Evolutionary conservation across 1,284 basidiomycete genomes (phyloP).

Genomic region (Ceratobasidium theobromae): DNA sequence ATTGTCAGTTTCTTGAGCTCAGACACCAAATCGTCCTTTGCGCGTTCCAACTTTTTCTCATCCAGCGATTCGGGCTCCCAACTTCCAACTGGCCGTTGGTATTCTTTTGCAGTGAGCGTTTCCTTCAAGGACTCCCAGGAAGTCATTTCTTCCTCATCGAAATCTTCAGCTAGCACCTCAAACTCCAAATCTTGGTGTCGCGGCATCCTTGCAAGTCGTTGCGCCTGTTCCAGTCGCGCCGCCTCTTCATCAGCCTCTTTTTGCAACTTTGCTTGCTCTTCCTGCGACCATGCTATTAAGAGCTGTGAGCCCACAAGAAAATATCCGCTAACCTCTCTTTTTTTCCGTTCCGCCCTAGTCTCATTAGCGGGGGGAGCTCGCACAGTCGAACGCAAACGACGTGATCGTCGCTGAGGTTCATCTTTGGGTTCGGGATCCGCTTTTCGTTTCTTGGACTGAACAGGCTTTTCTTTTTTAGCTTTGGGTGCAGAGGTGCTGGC

Average conservation of each 20-base stretch:
- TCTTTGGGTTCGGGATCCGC: conserved; percentile 16
- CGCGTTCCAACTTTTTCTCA: conserved; percentile 47
- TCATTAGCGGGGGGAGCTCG: conserved; percentile 57
- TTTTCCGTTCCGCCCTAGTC: conserved; percentile 59
- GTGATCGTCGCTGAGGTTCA: conserved; percentile 55
- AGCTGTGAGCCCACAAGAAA: not conserved
- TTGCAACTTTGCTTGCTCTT: conserved; percentile 16
- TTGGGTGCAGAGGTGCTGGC: conserved; percentile 38
- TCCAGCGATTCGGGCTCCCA: conserved; percentile 45
- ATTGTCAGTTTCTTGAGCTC: conserved; percentile 59
- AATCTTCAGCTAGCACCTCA: conserved; percentile 47
- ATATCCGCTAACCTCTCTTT: conserved; percentile 57
- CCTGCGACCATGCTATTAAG: conserved; percentile 22
- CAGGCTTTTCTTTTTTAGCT: conserved; percentile 50
- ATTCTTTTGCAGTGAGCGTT: conserved; percentile 43
- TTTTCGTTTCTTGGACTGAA: conserved; percentile 55
- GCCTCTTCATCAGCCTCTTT: conserved; percentile 32
- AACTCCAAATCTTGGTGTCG: conserved; percentile 67
- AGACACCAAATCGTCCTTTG: conserved; percentile 50
- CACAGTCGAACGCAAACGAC: conserved; percentile 53
- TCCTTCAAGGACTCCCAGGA: conserved; percentile 52
- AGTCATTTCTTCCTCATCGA: conserved; percentile 50
- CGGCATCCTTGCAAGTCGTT: conserved; percentile 56
- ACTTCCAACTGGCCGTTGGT: conserved; percentile 47
- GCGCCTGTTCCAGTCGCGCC: conserved; percentile 15